Conservation (phyloP, 345 rosid species). For the Melastoma malabathricum region DNA sequence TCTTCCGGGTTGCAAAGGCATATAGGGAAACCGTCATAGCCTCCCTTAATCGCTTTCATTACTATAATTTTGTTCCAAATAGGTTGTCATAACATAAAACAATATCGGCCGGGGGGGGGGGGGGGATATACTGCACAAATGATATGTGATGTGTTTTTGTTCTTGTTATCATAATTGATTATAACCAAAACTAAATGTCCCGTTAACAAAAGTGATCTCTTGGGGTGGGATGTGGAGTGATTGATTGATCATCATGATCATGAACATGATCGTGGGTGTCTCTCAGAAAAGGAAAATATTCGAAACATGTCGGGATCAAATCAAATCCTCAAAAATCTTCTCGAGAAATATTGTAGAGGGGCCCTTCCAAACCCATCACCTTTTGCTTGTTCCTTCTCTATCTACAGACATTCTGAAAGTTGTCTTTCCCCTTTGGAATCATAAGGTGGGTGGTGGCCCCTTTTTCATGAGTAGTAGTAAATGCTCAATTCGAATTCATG, state of each 20-base stretch:
- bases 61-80: no score
- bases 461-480: not conserved
- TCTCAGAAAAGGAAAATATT: not conserved
- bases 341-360: not conserved
- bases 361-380: not conserved
- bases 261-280: not conserved
- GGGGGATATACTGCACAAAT: no score
- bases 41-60: not conserved
- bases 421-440: not conserved
- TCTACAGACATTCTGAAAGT: not conserved
- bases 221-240: no score
- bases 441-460: not conserved
- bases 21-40: not conserved
- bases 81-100: no score
- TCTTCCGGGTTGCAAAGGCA: conserved; percentile 11
- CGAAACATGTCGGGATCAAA: conserved; percentile 2
- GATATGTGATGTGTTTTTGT: no score
- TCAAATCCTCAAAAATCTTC: not conserved
- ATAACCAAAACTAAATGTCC: no score
- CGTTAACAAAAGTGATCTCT: no score
- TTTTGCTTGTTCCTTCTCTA: not conserved
- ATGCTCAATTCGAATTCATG: not conserved
- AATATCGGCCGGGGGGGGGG: no score
- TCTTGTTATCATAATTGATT: no score
- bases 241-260: no score